A percentile compares a stretch with the other conserved stretches of the same genome.
phyloP scores from a whole-genome alignment of 352 stramenopile genomes.

The Aphanomyces euteiches region DNA sequence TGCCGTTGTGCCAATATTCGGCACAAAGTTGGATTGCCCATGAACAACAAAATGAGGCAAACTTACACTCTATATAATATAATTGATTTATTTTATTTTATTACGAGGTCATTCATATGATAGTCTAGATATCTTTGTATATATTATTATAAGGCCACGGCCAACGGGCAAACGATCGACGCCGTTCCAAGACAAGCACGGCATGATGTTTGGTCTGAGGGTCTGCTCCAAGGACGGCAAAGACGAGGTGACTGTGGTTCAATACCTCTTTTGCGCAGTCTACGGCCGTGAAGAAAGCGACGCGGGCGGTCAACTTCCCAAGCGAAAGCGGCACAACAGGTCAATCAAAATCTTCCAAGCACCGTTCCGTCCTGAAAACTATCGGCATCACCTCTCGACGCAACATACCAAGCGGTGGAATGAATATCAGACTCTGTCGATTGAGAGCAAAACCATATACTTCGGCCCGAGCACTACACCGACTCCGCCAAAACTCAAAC shows the following conservation, averaged over 20 bases:
- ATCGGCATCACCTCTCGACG: constrained; percentile 23
- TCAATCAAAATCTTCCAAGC: constrained; percentile 13
- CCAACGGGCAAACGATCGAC: not conserved
- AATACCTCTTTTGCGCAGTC: constrained; percentile 21
- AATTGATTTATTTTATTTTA: too few species aligned
- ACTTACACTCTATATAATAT: too few species aligned
- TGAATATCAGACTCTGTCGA: constrained; percentile 23
- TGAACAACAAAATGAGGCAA: too few species aligned
- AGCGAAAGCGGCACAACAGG: not conserved
- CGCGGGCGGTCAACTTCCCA: not conserved
- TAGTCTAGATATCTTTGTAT: too few species aligned
- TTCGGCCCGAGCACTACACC: not conserved
- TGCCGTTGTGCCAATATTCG: too few species aligned
- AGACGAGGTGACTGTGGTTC: constrained; percentile 15
- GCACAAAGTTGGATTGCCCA: too few species aligned
- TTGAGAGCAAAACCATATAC: not conserved
- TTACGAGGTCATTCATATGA: too few species aligned
- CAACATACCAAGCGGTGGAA: constrained; percentile 25
- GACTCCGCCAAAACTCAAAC: too few species aligned
- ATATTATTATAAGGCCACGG: too few species aligned
- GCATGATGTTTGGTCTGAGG: constrained; percentile 1
- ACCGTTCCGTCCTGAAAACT: constrained; percentile 29
- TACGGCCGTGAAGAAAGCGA: constrained; percentile 17
- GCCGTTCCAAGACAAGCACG: constrained; percentile 27
- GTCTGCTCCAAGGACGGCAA: not conserved